These are phyloP conservation scores for Amanita phalloides DNA, from an alignment of 768 basidiomycete genomes.

Conservation along the genomic window DNA sequence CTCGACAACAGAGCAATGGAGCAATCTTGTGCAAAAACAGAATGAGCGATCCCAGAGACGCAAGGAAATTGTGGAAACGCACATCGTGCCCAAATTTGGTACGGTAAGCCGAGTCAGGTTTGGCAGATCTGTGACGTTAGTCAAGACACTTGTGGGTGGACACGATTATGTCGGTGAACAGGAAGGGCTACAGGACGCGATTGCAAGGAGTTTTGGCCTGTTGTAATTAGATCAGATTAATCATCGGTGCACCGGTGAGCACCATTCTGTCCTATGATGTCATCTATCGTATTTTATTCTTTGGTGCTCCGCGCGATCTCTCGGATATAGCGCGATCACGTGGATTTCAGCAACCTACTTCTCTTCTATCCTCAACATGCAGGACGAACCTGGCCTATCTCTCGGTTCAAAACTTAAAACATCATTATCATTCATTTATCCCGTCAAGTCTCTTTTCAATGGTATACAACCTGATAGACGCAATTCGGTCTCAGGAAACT, in stretches of 20 bases:
- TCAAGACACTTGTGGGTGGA: conserved; percentile 53
- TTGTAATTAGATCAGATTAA: neutral
- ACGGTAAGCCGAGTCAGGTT: conserved; percentile 33
- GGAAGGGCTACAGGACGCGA: conserved; percentile 67
- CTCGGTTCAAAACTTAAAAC: neutral
- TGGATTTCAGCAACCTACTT: neutral
- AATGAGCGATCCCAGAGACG: conserved; percentile 29
- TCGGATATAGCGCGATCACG: no score
- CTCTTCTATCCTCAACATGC: neutral
- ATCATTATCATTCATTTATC: conserved; percentile 24
- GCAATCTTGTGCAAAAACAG: conserved; percentile 25
- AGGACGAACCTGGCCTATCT: conserved; percentile 5
- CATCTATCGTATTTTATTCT: neutral
- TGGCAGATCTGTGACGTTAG: conserved; percentile 38
- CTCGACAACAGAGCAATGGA: conserved; percentile 30
- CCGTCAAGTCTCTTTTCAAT: conserved; percentile 27
- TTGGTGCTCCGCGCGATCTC: no score
- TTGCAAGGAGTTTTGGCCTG: conserved; percentile 26
- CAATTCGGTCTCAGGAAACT: neutral
- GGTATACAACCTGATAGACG: conserved; percentile 23
- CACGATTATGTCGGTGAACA: conserved; percentile 54
- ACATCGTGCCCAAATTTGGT: conserved; percentile 46
- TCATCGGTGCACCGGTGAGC: no score
- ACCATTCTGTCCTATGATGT: no score
- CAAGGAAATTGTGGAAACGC: conserved; percentile 32